Evolutionary conservation across 2,329 filamentous ascomycete genomes (phyloP).

Genomic region (Samsoniella hepiali): DNA sequence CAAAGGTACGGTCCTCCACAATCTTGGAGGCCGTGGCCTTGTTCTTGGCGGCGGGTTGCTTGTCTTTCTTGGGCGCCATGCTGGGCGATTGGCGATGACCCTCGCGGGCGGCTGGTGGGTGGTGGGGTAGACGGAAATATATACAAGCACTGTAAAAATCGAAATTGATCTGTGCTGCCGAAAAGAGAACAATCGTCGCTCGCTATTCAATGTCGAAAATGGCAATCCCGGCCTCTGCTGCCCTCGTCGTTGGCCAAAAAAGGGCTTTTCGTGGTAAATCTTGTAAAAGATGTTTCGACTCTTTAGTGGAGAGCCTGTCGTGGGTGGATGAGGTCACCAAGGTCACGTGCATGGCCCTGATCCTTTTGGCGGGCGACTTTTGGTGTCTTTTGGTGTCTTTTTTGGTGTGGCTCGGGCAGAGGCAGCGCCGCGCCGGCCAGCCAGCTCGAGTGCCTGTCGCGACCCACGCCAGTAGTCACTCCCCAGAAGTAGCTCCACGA

Average conservation of each 20-base stretch:
- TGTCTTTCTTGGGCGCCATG: conserved; percentile 68
- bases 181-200: neutral
- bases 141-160: neutral
- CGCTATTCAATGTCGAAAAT: neutral
- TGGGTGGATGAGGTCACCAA: conserved; percentile 28
- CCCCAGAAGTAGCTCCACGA: conserved; percentile 10
- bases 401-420: neutral
- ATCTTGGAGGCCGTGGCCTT: conserved; percentile 52
- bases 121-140: conserved; percentile 14
- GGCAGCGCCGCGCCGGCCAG: neutral
- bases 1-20: conserved; percentile 95
- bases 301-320: conserved; percentile 23
- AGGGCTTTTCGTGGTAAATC: conserved; percentile 17
- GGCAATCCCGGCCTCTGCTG: conserved; percentile 2
- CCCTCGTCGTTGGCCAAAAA: conserved; percentile 11
- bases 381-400: neutral
- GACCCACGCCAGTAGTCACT: conserved; percentile 9
- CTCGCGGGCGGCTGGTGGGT: conserved; percentile 3
- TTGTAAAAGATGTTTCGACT: conserved; percentile 22
- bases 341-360: conserved; percentile 26
- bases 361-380: neutral
- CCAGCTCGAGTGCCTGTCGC: neutral
- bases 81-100: conserved; percentile 34
- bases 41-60: conserved; percentile 47
- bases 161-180: neutral